Conservation (phyloP, 2,329 filamentous ascomycete species). For the Talaromyces funiculosus region DNA sequence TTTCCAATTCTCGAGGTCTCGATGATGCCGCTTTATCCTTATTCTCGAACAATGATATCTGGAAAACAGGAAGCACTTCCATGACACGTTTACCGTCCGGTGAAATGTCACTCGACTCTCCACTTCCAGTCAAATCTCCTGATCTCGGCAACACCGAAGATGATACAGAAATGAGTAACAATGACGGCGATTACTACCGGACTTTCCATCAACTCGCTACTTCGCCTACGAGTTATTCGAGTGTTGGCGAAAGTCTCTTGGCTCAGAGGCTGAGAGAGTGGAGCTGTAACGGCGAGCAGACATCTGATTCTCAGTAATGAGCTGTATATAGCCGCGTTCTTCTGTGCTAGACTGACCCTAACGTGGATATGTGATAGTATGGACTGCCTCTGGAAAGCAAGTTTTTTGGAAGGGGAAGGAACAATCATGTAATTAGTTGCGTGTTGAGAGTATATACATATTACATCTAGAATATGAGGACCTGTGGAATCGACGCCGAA, state of each 20-base stretch:
- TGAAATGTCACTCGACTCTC: conserved; percentile 1
- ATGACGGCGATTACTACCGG: conserved; percentile 48
- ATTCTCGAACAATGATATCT: not conserved
- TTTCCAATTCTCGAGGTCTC: not conserved
- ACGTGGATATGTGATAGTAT: not conserved
- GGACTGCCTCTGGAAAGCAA: not conserved
- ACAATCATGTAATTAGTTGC: not conserved
- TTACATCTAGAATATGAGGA: too few species aligned
- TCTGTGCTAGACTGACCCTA: not conserved
- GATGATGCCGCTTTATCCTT: not conserved
- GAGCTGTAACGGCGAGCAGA: conserved; percentile 39
- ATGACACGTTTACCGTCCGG: not conserved
- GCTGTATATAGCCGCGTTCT: not conserved
- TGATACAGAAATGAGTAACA: conserved; percentile 15
- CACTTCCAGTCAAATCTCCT: not conserved
- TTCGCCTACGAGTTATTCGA: conserved; percentile 36
- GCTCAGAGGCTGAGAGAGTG: conserved; percentile 61
- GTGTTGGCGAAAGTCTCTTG: conserved; percentile 60
- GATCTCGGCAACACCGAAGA: not conserved
- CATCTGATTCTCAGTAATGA: not conserved
- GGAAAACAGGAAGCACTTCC: not conserved
- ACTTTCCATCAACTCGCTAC: conserved; percentile 62
- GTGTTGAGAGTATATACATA: not conserved
- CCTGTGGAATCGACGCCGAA: too few species aligned
- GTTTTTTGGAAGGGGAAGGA: not conserved